Evolutionary conservation across 345 rosid genomes (phyloP).

Genomic region (Gossypioides kirkii): DNA sequence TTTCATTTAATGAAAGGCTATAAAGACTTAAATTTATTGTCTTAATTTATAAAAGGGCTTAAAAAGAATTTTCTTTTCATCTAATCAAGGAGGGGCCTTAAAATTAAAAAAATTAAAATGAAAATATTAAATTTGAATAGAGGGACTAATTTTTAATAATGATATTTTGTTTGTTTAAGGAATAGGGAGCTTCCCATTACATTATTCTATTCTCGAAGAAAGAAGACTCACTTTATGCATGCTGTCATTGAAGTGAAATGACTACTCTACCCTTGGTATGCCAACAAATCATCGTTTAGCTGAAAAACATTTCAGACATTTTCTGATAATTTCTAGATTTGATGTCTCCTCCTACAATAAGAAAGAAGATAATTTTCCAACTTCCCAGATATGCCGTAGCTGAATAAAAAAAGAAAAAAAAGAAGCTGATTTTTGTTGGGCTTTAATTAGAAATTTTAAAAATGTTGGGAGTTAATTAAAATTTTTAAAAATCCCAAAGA

Average conservation of each 20-base stretch:
- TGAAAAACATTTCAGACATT: background rate
- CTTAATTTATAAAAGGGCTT: too few species aligned
- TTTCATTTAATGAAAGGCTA: too few species aligned
- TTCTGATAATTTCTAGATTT: background rate
- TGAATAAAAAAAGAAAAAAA: too few species aligned
- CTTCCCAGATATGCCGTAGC: background rate
- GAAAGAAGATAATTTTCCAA: background rate
- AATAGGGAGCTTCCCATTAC: background rate
- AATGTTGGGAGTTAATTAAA: too few species aligned
- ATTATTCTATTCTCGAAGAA: background rate
- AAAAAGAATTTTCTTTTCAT: too few species aligned
- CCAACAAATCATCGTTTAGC: too few species aligned
- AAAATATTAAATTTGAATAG: too few species aligned
- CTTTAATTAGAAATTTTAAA: too few species aligned
- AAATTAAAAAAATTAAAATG: too few species aligned
- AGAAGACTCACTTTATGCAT: background rate
- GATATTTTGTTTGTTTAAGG: background rate
- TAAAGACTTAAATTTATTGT: too few species aligned
- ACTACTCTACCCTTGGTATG: background rate
- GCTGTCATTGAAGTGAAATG: background rate
- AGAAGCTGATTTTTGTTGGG: background rate
- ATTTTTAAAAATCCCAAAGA: too few species aligned
- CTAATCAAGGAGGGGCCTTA: too few species aligned
- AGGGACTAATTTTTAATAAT: background rate
- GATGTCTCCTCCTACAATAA: background rate